Evolutionary conservation across 108 stramenopile genomes (phyloP), one percentile per base, ranked within the genome.

Genomic region (Cyclostephanos invisitatus): DNA sequence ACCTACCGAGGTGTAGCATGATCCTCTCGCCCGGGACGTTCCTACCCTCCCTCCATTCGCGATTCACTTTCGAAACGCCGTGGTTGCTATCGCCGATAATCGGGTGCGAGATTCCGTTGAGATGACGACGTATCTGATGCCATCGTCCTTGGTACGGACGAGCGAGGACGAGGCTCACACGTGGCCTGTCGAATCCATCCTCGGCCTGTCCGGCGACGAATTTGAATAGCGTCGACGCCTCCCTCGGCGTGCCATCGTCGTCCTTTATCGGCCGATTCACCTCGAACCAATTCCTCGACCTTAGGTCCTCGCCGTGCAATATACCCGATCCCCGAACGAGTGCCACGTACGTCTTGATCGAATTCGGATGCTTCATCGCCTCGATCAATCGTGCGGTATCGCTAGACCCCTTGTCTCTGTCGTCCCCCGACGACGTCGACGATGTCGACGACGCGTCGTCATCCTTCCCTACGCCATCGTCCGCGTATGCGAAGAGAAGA

Each of bases 61-160:
- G 75, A 62, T 94, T 94, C 10, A 79, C 64, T 42, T 81, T 78
- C 17, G 81, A 79, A 38, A 75, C 76, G 1, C 94, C 94, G 73
- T 95, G 94, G 22, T 86, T 77, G 7, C 85, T 71, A 78, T 95
- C 94, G 2, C 94, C 94, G 8, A 95, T 65, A 44, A 95, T 95
- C 1, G 94, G 94, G 72, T 95, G 94, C 10, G 82, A 85, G 5
- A 95, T 44, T 4, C 91, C 91, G 71, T 87, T 91, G 51, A 95
- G 63, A 72, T 95, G 91, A 8, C 85, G 67, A n/a, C 94, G 87
- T 35, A 95, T 88, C 67, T 95, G 94, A 70, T 95, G 94, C 91
- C 91, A 95, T 18, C 91, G 84, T 38, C 94, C 94, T 24, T 86
- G 86, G 38, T 59, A 53, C 3, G 91, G 91, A 50, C 89, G 71